Evolutionary conservation across 2,329 filamentous ascomycete species (phyloP).

Genomic region (Grosmannia serpens): DNA sequence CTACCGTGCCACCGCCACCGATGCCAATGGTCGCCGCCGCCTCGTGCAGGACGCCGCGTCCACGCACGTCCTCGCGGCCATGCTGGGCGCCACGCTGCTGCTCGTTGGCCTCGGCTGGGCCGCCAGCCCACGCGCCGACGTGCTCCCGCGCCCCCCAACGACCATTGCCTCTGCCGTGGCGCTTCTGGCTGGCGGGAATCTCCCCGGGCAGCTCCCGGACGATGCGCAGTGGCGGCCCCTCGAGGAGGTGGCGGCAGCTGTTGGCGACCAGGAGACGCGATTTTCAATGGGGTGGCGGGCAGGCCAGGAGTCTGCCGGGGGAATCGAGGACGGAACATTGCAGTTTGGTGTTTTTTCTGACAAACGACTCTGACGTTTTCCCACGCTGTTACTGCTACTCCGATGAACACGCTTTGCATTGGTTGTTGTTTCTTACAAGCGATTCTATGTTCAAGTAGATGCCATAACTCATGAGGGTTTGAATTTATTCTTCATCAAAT

Average conservation of each 20-base stretch:
- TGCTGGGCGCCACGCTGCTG: background rate
- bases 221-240: background rate
- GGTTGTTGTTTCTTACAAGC: too few relatives aligned
- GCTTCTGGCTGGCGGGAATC: background rate
- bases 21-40: background rate
- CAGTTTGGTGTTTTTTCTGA: too few relatives aligned
- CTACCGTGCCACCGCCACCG: background rate
- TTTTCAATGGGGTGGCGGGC: background rate
- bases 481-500: too few relatives aligned
- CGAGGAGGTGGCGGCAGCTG: background rate
- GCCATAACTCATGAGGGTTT: too few relatives aligned
- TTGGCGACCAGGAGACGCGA: background rate
- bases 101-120: background rate
- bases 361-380: too few relatives aligned
- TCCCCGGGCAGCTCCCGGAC: background rate
- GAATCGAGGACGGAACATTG: too few relatives aligned
- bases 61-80: background rate
- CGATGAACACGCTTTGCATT: too few relatives aligned
- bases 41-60: background rate
- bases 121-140: background rate
- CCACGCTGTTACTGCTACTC: too few relatives aligned
- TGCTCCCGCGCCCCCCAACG: background rate
- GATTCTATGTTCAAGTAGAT: too few relatives aligned
- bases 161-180: background rate
- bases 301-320: too few relatives aligned